phyloP scores from a whole-genome alignment of 768 basidiomycete species.

The Kwoniella newhampshirensis region DNA sequence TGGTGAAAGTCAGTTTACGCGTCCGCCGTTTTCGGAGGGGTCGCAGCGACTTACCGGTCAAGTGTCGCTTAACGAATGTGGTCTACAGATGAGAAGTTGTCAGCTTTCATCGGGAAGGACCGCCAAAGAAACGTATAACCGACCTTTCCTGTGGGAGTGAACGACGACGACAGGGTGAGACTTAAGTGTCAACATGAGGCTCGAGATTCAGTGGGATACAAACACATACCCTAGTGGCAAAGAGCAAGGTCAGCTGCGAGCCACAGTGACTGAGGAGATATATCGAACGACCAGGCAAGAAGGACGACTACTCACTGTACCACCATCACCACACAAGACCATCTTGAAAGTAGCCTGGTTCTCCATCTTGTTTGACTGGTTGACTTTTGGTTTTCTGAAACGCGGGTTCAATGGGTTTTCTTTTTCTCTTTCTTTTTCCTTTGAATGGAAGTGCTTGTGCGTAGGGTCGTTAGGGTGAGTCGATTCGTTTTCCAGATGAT shows the following conservation, averaged over 20 bases:
- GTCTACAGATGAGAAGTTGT: conserved; percentile 61
- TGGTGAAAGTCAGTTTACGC: conserved; percentile 1
- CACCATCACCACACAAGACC: conserved; percentile 76
- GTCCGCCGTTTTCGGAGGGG: background rate
- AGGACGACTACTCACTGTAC: conserved; percentile 34
- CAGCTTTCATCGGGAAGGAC: conserved; percentile 23
- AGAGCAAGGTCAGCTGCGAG: background rate
- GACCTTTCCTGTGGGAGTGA: conserved; percentile 16
- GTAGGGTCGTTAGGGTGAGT: background rate
- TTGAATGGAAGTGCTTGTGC: background rate
- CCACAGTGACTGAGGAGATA: conserved; percentile 1
- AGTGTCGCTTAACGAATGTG: conserved; percentile 98
- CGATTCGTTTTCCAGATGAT: conserved; percentile 1
- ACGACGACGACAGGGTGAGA: background rate
- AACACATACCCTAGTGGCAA: conserved; percentile 8
- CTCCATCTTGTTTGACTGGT: conserved; percentile 27
- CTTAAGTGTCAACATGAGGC: background rate
- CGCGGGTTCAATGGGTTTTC: too few species aligned
- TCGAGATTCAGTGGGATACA: background rate
- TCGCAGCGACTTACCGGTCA: conserved; percentile 60
- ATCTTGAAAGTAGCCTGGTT: conserved; percentile 92
- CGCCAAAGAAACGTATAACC: background rate
- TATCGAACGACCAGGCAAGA: too few species aligned
- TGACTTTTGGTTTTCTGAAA: too few species aligned
- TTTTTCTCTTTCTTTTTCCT: too few species aligned